Base-by-base conservation (phyloP, 1,284 basidiomycete species). In the Ganoderma lingzhi region DNA sequence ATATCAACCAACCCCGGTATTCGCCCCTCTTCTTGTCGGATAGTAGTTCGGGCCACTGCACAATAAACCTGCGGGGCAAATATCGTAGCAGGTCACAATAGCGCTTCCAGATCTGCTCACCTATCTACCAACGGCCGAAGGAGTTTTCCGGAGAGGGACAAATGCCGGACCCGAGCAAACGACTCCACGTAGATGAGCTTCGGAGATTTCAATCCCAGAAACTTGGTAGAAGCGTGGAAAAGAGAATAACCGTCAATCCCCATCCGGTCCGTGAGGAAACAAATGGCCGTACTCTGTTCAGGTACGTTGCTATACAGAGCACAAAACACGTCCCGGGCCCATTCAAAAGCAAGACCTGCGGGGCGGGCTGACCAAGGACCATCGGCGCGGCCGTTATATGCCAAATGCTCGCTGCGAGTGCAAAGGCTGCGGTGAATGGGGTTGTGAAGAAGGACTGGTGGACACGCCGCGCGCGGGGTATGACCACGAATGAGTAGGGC, bases 301-400 rank as follows among this genome's bases (percentile, higher is more conserved):
- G 73, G 77, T 92, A 93, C 15, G 90, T 86, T 0, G 94, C 90
- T 6, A 88, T 70, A 64, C 93, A 95, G 19, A 99, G 85, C 2
- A 93, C 85, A 42, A 97, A 90, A 77, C 95, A 97, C 3, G 97
- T 99, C 10, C 97, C 98, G 0, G 98, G 98, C 6, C 98, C 98
- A 80, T 99, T 99, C 56, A 99, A 81, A 64, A 99, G 81, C 35
- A 99, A 83, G 32, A 96, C 83, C 70, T 98, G 96, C 15, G 91
- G 89, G 76, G 90, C 91, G 1, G 83, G 80, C 19, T 76, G 68
- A 15, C 77, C 73, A 42, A 73, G 70, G 37, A 86, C 45, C 5
- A 88, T 68, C 5, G 90, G 88, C 14, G 79, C 67, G 61, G 91
- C 48, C n/a, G 87, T 86, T 71, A 92, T 73, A 75, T 88, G 80